These are phyloP conservation scores for Cytospora piceicola DNA, from an alignment of 2,329 filamentous ascomycete species.

Conservation along the genomic window DNA sequence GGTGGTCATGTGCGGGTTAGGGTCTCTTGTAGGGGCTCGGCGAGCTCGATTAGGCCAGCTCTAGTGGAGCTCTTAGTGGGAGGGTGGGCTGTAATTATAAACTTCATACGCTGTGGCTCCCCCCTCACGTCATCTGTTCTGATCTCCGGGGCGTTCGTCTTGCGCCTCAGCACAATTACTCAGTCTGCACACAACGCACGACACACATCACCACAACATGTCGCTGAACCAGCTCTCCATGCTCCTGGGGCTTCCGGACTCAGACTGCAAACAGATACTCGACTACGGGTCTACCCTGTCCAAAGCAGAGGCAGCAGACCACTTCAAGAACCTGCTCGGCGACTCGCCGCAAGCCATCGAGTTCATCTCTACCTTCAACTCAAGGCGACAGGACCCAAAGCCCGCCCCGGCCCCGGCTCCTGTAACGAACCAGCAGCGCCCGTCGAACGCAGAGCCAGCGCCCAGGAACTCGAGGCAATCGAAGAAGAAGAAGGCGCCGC, in stretches of 20 bases:
- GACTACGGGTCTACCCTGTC: conserved; percentile 79
- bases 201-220: conserved; percentile 45
- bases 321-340: conserved; percentile 86
- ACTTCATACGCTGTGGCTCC: background rate
- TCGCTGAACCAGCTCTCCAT: conserved; percentile 71
- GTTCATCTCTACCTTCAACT: conserved; percentile 82
- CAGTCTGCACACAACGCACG: background rate
- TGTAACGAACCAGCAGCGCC: conserved; percentile 30
- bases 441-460: conserved; percentile 44
- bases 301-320: conserved; percentile 76
- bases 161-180: background rate
- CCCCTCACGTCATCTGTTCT: background rate
- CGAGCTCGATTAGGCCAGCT: too few species aligned
- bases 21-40: too few species aligned
- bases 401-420: conserved; percentile 34
- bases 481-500: conserved; percentile 60
- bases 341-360: conserved; percentile 78
- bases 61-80: too few species aligned
- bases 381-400: conserved; percentile 55
- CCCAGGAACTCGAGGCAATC: conserved; percentile 53
- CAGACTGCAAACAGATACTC: conserved; percentile 81
- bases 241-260: conserved; percentile 82
- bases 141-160: background rate
- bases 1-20: too few species aligned
- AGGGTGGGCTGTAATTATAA: too few species aligned